Evolutionary conservation across 805 yeast species (phyloP).

Genomic region (Candida glaebosa): DNA sequence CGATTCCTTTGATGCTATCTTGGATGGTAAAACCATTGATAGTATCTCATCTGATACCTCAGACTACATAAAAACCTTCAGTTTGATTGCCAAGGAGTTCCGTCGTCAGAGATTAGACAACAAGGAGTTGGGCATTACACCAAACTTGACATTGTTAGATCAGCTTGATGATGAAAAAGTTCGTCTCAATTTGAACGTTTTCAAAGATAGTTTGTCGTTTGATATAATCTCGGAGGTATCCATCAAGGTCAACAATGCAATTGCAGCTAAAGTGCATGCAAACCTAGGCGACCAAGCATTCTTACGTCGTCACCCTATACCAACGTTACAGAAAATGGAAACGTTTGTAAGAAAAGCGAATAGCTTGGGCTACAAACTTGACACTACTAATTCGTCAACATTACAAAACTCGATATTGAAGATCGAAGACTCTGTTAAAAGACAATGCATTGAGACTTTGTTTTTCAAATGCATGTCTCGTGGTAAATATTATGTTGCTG

Average conservation of each 20-base stretch:
- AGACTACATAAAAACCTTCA: constrained; percentile 61
- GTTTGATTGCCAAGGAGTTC: constrained; percentile 64
- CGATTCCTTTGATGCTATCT: constrained; percentile 52
- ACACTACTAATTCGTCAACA: constrained; percentile 68
- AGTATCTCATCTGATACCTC: constrained; percentile 52
- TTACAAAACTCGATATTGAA: constrained; percentile 67
- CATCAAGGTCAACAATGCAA: constrained; percentile 76
- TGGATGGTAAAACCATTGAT: constrained; percentile 27
- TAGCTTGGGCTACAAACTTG: constrained; percentile 63
- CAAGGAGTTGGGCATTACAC: constrained; percentile 42
- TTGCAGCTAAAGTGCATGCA: constrained; percentile 77
- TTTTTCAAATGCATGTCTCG: constrained; percentile 78
- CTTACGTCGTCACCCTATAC: constrained; percentile 83
- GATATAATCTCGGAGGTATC: constrained; percentile 70
- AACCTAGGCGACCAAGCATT: constrained; percentile 77
- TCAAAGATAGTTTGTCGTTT: constrained; percentile 54
- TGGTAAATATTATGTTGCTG: constrained; percentile 87
- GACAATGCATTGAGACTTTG: constrained; percentile 75
- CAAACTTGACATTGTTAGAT: constrained; percentile 64
- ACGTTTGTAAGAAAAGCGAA: constrained; percentile 70
- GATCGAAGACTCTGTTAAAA: constrained; percentile 57
- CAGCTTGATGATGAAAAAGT: constrained; percentile 84
- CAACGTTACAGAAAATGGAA: constrained; percentile 77
- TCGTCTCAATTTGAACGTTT: constrained; percentile 67
- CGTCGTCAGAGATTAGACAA: constrained; percentile 63